phyloP scores from a whole-genome alignment of 768 basidiomycete species.

The Suillus placidus region DNA sequence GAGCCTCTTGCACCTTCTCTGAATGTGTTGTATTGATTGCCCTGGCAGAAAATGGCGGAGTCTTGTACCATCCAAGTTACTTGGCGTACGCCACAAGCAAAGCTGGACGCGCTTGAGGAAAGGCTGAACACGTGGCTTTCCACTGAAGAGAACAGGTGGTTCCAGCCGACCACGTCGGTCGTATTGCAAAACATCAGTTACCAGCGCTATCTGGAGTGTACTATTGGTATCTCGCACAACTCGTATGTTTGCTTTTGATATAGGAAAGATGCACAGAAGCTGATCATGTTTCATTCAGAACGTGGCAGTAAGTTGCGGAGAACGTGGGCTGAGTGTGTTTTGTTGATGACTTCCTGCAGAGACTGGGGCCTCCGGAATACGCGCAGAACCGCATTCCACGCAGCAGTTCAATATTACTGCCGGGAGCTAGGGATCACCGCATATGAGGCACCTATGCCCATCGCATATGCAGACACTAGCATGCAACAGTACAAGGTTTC shows the following conservation, averaged over 20 bases:
- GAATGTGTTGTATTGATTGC: conserved; percentile 14
- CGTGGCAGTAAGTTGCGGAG: conserved; percentile 36
- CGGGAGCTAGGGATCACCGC: conserved; percentile 68
- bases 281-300: conserved; percentile 23
- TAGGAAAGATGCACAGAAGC: neutral
- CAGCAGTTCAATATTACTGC: conserved; percentile 74
- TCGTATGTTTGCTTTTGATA: conserved; percentile 35
- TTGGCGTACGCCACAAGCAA: conserved; percentile 74
- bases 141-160: conserved; percentile 83
- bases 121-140: conserved; percentile 74
- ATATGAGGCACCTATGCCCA: conserved; percentile 60
- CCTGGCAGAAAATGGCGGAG: conserved; percentile 64
- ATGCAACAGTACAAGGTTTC: conserved; percentile 14
- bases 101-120: conserved; percentile 70
- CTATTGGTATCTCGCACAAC: conserved; percentile 64
- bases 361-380: conserved; percentile 66
- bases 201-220: conserved; percentile 68
- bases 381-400: conserved; percentile 78
- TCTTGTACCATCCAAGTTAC: conserved; percentile 68
- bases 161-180: conserved; percentile 65
- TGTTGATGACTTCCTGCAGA: conserved; percentile 21
- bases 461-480: conserved; percentile 46
- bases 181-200: conserved; percentile 64
- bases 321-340: neutral
- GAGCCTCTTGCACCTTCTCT: conserved; percentile 21